A percentile compares a stretch with the other conserved stretches of the same genome.
phyloP scores from a whole-genome alignment of 2,329 filamentous ascomycete species.

The Colletotrichum trifolii region DNA sequence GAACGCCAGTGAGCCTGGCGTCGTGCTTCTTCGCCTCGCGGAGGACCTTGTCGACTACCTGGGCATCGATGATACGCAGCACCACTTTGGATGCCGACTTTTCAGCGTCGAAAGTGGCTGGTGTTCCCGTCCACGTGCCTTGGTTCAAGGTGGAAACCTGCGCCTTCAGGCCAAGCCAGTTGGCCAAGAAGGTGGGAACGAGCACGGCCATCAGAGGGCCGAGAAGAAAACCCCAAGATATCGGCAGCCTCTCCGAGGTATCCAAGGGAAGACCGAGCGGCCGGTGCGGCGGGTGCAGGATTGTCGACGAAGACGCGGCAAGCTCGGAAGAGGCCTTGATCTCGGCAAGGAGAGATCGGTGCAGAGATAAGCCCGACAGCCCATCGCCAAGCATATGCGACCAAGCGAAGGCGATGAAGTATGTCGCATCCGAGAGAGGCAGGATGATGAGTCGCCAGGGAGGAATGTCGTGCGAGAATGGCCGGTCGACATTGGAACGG shows the following conservation, averaged over 20 bases:
- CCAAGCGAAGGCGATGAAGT: constrained; percentile 52
- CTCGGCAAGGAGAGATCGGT: constrained; percentile 50
- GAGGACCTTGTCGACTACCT: constrained; percentile 43
- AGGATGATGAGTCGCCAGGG: constrained; percentile 56
- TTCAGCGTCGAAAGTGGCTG: constrained; percentile 41
- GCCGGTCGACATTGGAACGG: constrained; percentile 46
- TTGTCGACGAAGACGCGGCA: background rate
- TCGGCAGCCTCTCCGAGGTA: constrained; percentile 48
- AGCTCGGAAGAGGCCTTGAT: background rate
- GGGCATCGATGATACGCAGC: constrained; percentile 45
- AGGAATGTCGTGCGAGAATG: constrained; percentile 45
- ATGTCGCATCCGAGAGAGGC: constrained; percentile 40
- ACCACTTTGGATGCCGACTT: constrained; percentile 45
- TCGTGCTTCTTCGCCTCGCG: constrained; percentile 44
- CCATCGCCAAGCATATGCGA: constrained; percentile 59
- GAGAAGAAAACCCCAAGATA: constrained; percentile 57
- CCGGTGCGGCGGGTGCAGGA: constrained; percentile 30
- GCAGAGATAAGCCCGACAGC: constrained; percentile 53
- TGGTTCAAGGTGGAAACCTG: constrained; percentile 41
- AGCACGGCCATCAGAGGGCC: constrained; percentile 49
- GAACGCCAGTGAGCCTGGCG: constrained; percentile 53
- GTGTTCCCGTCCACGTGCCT: constrained; percentile 48
- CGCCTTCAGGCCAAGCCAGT: constrained; percentile 47
- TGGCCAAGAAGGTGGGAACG: constrained; percentile 48
- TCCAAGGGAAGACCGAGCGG: constrained; percentile 51